Evolutionary conservation across 768 basidiomycete genomes (phyloP).

Genomic region (Neoboletus magnificus): DNA sequence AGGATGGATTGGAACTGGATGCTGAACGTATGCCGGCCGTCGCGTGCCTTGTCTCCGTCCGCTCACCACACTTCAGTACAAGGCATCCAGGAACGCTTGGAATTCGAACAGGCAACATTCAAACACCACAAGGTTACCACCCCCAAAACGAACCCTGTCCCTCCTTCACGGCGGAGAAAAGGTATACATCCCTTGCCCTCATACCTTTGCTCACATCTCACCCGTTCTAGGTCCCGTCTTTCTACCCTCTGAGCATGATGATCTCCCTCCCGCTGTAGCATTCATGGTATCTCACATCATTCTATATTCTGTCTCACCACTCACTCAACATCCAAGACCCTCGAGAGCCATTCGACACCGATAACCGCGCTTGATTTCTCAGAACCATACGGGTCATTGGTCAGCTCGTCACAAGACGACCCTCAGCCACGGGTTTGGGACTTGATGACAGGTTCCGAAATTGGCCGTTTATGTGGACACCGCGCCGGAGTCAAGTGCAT

Average conservation of each 20-base stretch:
- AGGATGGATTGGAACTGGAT: conserved; percentile 95
- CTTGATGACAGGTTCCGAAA: conserved; percentile 81
- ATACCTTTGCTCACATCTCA: conserved; percentile 2
- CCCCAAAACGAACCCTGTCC: conserved; percentile 12
- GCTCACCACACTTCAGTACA: conserved; percentile 53
- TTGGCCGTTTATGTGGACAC: conserved; percentile 83
- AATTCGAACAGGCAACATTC: conserved; percentile 55
- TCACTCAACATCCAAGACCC: conserved; percentile 51
- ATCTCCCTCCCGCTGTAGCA: conserved; percentile 88
- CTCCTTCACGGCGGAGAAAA: conserved; percentile 34
- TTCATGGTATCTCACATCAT: conserved; percentile 72
- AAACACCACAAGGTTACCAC: conserved; percentile 22
- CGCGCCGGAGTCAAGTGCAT: conserved; percentile 78
- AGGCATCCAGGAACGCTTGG: conserved; percentile 82
- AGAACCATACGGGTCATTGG: conserved; percentile 93
- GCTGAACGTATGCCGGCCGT: conserved; percentile 74
- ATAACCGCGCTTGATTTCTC: conserved; percentile 92
- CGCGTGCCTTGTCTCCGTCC: background rate
- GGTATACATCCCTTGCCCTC: conserved; percentile 11
- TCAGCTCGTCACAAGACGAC: conserved; percentile 84
- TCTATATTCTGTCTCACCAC: background rate
- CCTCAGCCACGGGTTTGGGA: conserved; percentile 93
- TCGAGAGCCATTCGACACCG: conserved; percentile 75
- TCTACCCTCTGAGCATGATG: conserved; percentile 95
- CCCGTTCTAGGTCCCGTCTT: conserved; percentile 76